A percentile compares a stretch with the other conserved stretches of the same genome.
These are phyloP conservation scores for Thelonectria olida DNA, from an alignment of 2,329 filamentous ascomycete species.

Conservation along the genomic window DNA sequence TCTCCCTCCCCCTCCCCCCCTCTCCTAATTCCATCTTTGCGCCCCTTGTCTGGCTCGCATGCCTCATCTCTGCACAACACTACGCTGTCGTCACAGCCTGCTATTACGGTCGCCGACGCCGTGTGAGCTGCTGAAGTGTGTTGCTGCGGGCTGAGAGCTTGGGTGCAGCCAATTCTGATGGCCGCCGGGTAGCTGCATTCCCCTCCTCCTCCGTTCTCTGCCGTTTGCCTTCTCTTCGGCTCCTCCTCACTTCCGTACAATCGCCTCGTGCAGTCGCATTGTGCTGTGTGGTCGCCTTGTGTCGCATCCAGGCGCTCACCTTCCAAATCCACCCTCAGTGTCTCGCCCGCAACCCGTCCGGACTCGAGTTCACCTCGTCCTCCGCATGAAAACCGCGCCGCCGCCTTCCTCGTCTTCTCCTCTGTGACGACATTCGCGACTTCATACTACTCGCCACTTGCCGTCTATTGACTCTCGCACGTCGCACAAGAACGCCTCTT, in stretches of 20 bases:
- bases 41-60: slow-evolving; percentile 41
- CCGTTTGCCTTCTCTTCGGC: slow-evolving; percentile 12
- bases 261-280: slow-evolving; percentile 21
- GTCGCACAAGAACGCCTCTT: slow-evolving; percentile 38
- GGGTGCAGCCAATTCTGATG: slow-evolving; percentile 38
- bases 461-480: slow-evolving; percentile 33
- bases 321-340: slow-evolving; percentile 16
- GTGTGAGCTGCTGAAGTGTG: slow-evolving; percentile 37
- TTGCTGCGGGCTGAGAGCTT: slow-evolving; percentile 31
- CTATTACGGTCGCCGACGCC: slow-evolving; percentile 35
- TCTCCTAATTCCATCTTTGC: slow-evolving; percentile 19
- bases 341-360: slow-evolving; percentile 23
- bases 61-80: slow-evolving; percentile 48
- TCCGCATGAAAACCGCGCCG: slow-evolving; percentile 30
- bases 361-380: slow-evolving; percentile 18
- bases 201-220: slow-evolving; percentile 18
- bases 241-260: neutral
- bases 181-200: slow-evolving; percentile 41
- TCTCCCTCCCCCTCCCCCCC: slow-evolving; percentile 28
- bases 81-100: slow-evolving; percentile 36
- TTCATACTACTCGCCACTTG: slow-evolving; percentile 27
- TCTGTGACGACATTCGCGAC: slow-evolving; percentile 33
- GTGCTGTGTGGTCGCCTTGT: slow-evolving; percentile 16
- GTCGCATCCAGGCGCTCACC: slow-evolving; percentile 22
- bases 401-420: slow-evolving; percentile 15